Base-by-base conservation (phyloP, 1,139 yeast genomes). In the Blastobotrys buckinghamii region DNA sequence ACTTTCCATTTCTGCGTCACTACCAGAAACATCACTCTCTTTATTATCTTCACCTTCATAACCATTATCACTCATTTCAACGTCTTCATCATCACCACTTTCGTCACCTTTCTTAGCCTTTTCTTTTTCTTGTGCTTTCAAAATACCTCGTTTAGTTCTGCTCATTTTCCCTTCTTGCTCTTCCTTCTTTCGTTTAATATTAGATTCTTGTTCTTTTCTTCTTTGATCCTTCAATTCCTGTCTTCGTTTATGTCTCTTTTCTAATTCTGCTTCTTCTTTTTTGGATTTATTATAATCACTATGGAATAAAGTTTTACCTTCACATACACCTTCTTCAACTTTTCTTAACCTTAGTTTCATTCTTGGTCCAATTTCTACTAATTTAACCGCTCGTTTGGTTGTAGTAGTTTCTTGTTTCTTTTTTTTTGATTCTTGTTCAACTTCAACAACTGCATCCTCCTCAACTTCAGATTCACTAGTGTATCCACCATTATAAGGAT, bases 401-500 rank as follows among this genome's bases (percentile, higher is more conserved):
- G 76, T 67, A 50, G 72, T 52, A 44, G 58, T 55, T 15, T 22
- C 44, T 48, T 48, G 55, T 51, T 42, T 58, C 58, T 48, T 60
- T 55, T 44, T 58, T 53, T 51, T 65, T 63, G 45, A 64, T 63
- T 34, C 71, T 72, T 75, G 77, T 53, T 78, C 74, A 27, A 88
- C 78, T 57, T 83, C 90, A 27, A 89, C 96, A n/a, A 89, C 86
- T 57, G 88, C 88, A 32, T 68, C 81, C 53, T 88, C 96, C 61
- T 92, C 98, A 39, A 89, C 81, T 69, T 92, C 98, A 13, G 95
- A 84, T 61, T 92, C 98, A 41, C 94, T 82, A 2, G 97, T 87
- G 63, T 84, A 79, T 0, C 84, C 87, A 8, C 78, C 81, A 36
- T 84, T 88, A 60, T 84, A 84, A 2, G 94, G 92, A 62, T 90